These are phyloP conservation scores for Beauveria pseudobassiana DNA, from an alignment of 2,329 filamentous ascomycete genomes.

Conservation along the genomic window DNA sequence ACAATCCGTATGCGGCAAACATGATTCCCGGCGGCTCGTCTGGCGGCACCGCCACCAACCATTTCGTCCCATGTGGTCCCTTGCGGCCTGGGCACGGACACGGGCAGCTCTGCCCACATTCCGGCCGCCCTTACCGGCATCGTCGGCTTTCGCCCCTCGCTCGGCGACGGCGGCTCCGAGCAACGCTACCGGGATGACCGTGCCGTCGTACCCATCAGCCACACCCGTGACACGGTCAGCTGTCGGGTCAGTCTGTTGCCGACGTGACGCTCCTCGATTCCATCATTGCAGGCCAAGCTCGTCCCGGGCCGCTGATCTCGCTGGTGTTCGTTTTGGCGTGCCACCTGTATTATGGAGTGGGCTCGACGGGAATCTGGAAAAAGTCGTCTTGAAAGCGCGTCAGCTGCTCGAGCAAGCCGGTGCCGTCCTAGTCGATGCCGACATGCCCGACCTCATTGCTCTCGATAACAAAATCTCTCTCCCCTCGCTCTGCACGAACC, in stretches of 20 bases:
- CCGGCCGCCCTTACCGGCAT: slow-evolving; percentile 17
- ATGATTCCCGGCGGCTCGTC: slow-evolving; percentile 18
- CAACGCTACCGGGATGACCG: slow-evolving; percentile 13
- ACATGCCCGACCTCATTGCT: slow-evolving; percentile 13
- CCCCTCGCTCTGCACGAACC: slow-evolving; percentile 12
- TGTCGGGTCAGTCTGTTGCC: slow-evolving; percentile 9
- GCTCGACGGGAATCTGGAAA: slow-evolving; percentile 11
- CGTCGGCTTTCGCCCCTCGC: slow-evolving; percentile 15
- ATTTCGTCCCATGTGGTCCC: slow-evolving; percentile 16
- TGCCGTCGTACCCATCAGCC: slow-evolving; percentile 12
- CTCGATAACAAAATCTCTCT: slow-evolving; percentile 10
- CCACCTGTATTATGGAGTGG: slow-evolving; percentile 14
- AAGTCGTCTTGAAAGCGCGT: neutral
- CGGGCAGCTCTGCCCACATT: slow-evolving; percentile 15
- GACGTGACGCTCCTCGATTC: slow-evolving; percentile 13
- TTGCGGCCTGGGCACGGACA: slow-evolving; percentile 17
- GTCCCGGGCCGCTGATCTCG: neutral
- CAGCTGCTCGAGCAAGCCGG: slow-evolving; percentile 11
- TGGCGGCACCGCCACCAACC: slow-evolving; percentile 15
- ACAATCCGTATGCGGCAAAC: slow-evolving; percentile 12
- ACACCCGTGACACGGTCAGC: slow-evolving; percentile 12
- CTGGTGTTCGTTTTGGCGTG: slow-evolving; percentile 12
- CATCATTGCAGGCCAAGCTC: slow-evolving; percentile 9
- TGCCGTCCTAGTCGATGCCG: slow-evolving; percentile 11
- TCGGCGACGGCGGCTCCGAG: slow-evolving; percentile 14